Percentiles rank a stretch among this genome's conserved stretches.
Conservation (phyloP, 768 basidiomycete species). For the Trametes gibbosa region DNA sequence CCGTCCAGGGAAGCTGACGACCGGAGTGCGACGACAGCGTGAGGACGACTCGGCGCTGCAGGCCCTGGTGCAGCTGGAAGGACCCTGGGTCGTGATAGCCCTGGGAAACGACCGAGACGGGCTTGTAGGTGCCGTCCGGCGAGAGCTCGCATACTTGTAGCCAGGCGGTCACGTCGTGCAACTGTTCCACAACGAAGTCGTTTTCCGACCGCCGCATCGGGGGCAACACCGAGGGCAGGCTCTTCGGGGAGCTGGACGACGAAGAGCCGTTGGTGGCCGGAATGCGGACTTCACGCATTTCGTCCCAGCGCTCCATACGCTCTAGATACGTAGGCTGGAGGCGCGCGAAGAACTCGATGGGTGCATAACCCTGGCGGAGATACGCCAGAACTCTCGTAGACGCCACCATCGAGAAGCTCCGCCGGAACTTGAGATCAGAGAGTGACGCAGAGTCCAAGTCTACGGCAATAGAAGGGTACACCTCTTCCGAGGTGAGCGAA, state of each 20-base stretch:
- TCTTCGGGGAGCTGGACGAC: slow-evolving; percentile 32
- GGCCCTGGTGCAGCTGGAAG: slow-evolving; percentile 88
- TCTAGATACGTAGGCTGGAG: slow-evolving; percentile 81
- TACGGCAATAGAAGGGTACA: slow-evolving; percentile 71
- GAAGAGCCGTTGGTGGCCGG: slow-evolving; percentile 33
- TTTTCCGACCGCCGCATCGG: slow-evolving; percentile 90
- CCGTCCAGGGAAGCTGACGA: slow-evolving; percentile 82
- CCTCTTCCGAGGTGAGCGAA: slow-evolving; percentile 68
- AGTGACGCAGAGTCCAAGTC: slow-evolving; percentile 71
- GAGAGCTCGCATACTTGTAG: slow-evolving; percentile 85
- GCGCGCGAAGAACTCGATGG: slow-evolving; percentile 88
- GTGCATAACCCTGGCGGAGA: slow-evolving; percentile 73
- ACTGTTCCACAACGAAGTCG: slow-evolving; percentile 84
- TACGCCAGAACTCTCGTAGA: slow-evolving; percentile 71
- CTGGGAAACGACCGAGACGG: slow-evolving; percentile 79
- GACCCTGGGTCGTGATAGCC: slow-evolving; percentile 76
- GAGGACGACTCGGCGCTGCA: slow-evolving; percentile 80
- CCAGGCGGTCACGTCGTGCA: slow-evolving; percentile 88
- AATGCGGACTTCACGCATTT: slow-evolving; percentile 75
- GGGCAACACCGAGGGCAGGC: slow-evolving; percentile 44
- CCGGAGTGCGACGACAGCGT: slow-evolving; percentile 87
- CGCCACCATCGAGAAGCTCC: slow-evolving; percentile 75
- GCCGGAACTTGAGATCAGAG: slow-evolving; percentile 80
- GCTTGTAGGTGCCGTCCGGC: slow-evolving; percentile 78
- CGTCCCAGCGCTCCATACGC: slow-evolving; percentile 91